Evolutionary conservation across 2,329 filamentous ascomycete species (phyloP).

Genomic region (Neopestalotiopsis rosae): DNA sequence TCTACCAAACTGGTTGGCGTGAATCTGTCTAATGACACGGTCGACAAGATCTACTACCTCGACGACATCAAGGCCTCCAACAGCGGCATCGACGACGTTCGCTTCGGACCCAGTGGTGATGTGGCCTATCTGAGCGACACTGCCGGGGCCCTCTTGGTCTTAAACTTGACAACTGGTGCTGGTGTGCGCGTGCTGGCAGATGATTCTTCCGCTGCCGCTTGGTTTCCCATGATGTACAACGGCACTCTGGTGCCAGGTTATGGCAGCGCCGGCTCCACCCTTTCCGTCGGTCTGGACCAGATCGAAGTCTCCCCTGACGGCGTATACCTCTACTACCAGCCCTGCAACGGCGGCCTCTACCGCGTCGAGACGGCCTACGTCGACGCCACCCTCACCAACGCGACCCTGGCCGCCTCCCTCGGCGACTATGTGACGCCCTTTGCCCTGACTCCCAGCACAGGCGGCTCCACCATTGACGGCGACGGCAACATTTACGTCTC

Average conservation of each 20-base stretch:
- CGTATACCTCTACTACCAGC: not conserved
- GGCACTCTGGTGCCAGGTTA: conserved; percentile 5
- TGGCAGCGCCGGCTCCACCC: not conserved
- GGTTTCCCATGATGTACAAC: conserved; percentile 12
- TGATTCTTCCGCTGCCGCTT: not conserved
- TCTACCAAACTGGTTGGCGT: conserved; percentile 5
- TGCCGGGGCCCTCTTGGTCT: not conserved
- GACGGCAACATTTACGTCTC: conserved; percentile 7
- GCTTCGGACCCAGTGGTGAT: conserved; percentile 71
- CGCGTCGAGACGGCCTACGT: not conserved
- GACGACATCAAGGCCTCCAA: conserved; percentile 6
- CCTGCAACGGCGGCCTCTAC: conserved; percentile 1
- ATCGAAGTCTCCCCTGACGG: not conserved
- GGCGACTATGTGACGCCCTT: not conserved
- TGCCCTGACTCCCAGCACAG: conserved; percentile 1
- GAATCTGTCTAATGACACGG: not conserved
- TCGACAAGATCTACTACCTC: conserved; percentile 4
- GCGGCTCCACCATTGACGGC: not conserved
- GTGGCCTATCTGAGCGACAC: conserved; percentile 78
- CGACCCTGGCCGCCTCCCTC: not conserved
- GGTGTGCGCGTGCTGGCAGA: not conserved
- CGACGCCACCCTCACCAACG: not conserved
- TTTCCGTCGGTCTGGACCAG: conserved; percentile 2
- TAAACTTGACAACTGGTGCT: conserved; percentile 1
- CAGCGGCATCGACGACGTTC: conserved; percentile 63